These are phyloP conservation scores for Magnaporthiopsis incrustans DNA, from an alignment of 2,329 filamentous ascomycete species.

Conservation along the genomic window DNA sequence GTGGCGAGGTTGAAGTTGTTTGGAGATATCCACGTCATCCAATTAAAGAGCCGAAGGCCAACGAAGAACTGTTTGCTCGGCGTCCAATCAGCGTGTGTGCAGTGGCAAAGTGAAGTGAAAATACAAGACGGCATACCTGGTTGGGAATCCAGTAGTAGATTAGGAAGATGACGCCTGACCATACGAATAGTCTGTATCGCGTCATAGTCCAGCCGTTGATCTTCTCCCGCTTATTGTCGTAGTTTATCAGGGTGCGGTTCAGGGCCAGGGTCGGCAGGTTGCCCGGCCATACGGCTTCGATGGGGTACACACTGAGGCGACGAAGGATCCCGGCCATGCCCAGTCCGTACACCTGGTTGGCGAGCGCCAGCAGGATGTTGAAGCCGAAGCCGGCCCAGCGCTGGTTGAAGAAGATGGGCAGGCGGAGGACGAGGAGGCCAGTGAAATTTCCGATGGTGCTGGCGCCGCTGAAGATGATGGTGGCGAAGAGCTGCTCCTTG, in stretches of 20 bases:
- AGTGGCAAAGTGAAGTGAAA: slow-evolving; percentile 20
- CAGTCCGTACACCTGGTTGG: slow-evolving; percentile 35
- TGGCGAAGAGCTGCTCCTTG: slow-evolving; percentile 35
- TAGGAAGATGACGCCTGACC: slow-evolving; percentile 28
- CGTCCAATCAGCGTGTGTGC: not conserved
- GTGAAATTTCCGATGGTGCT: slow-evolving; percentile 27
- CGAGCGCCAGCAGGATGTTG: slow-evolving; percentile 32
- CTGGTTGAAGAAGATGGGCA: slow-evolving; percentile 32
- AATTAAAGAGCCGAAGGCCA: slow-evolving; percentile 34
- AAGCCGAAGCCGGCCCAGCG: slow-evolving; percentile 31
- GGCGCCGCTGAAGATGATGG: slow-evolving; percentile 30
- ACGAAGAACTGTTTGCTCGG: slow-evolving; percentile 19
- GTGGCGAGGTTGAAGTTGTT: slow-evolving; percentile 33
- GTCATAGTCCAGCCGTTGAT: slow-evolving; percentile 37
- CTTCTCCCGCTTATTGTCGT: slow-evolving; percentile 26
- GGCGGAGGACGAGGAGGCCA: slow-evolving; percentile 25
- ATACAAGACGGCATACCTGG: slow-evolving; percentile 24
- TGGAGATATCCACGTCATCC: slow-evolving; percentile 44
- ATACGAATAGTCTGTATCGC: slow-evolving; percentile 34
- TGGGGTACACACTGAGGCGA: slow-evolving; percentile 29
- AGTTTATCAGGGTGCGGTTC: slow-evolving; percentile 23
- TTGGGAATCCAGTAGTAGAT: slow-evolving; percentile 39
- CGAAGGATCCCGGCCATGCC: slow-evolving; percentile 32
- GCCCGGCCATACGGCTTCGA: slow-evolving; percentile 33
- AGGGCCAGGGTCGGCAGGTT: slow-evolving; percentile 29